phyloP scores from a whole-genome alignment of 352 stramenopile species.

The Pelagophyceae sp. region DNA sequence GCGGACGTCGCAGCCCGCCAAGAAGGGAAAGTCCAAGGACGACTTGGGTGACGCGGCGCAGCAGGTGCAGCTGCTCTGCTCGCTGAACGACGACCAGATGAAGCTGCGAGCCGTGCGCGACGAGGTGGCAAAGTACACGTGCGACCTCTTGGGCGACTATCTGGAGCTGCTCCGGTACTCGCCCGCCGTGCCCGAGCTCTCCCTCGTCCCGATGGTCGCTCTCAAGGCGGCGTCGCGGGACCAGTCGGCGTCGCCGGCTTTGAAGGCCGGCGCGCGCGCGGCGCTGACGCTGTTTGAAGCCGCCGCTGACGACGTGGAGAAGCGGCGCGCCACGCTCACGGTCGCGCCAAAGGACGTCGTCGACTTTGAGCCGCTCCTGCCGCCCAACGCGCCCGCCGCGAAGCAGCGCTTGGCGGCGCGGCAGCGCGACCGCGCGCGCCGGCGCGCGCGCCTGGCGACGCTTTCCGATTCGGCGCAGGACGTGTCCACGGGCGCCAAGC shows the following conservation, averaged over 20 bases:
- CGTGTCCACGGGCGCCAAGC: neutral
- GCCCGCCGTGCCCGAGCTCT: slow-evolving; percentile 6
- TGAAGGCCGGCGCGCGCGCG: neutral
- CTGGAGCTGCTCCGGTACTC: slow-evolving; percentile 1
- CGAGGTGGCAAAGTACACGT: neutral
- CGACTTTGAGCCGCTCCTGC: slow-evolving; percentile 12
- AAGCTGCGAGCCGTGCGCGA: neutral
- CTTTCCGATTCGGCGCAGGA: neutral
- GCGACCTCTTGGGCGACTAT: neutral
- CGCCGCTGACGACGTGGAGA: slow-evolving; percentile 4
- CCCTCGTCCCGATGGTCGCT: neutral
- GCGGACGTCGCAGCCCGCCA: slow-evolving; percentile 32
- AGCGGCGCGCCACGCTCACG: neutral
- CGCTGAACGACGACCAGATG: neutral
- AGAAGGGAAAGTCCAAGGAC: no score
- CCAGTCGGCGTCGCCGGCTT: neutral
- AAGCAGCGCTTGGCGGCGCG: neutral
- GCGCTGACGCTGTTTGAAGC: neutral
- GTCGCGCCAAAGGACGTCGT: slow-evolving; percentile 16
- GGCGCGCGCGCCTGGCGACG: neutral
- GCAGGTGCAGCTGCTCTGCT: neutral
- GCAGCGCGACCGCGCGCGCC: neutral
- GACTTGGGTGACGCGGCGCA: no score
- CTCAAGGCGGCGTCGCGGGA: neutral
- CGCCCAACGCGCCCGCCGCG: neutral